Evolutionary conservation across 306 rosid species (phyloP).

Genomic region (Citrullus amarus): DNA sequence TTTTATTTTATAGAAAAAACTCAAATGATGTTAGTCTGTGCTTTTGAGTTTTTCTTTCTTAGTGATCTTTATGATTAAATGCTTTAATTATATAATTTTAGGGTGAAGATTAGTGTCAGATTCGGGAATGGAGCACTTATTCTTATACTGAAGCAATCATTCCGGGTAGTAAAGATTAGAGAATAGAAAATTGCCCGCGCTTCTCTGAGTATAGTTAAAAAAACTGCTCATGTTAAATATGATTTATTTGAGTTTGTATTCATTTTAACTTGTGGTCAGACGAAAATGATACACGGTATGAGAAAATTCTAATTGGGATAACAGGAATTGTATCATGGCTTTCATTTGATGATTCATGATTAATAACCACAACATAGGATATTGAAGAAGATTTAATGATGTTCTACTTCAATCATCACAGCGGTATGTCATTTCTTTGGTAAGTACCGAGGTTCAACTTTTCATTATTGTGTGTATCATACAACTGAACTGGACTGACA

Average conservation of each 20-base stretch:
- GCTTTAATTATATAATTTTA: neutral
- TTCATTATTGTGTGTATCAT: neutral
- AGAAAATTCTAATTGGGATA: neutral
- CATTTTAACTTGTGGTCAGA: no score
- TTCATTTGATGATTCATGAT: no score
- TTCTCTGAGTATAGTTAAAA: neutral
- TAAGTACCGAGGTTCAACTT: neutral
- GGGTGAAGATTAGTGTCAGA: neutral
- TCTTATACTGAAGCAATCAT: neutral
- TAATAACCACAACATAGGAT: no score
- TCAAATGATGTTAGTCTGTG: neutral
- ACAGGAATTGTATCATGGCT: neutral
- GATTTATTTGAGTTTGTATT: neutral
- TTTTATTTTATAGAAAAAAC: neutral
- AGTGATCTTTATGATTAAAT: neutral
- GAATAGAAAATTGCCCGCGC: neutral
- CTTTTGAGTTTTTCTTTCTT: neutral
- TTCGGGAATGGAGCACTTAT: neutral
- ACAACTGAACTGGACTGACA: neutral
- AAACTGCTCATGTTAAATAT: neutral
- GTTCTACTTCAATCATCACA: no score
- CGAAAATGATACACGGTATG: no score
- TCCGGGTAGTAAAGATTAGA: neutral
- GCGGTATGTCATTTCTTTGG: neutral
- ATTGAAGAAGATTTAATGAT: no score